Evolutionary conservation across 1,284 basidiomycete genomes (phyloP), one percentile per base, ranked within the genome.

Genomic region (Puccinia novopanici): DNA sequence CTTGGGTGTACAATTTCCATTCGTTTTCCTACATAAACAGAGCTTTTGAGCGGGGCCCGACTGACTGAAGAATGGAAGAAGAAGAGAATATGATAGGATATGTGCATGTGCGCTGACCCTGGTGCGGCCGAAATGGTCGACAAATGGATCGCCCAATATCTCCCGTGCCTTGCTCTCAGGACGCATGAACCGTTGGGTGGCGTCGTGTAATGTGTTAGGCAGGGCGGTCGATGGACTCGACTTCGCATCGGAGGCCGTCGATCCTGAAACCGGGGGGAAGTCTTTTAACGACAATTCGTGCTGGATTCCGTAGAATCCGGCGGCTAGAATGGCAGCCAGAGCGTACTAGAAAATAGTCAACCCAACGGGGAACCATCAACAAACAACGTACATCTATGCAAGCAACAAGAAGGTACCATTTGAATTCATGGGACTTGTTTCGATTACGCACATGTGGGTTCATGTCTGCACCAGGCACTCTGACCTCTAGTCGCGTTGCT

Each of bases 381-480:
- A 27, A 65, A n/a, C 13, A 15, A 40, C 63, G 42, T 6, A 22
- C n/a, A 40, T 9, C 42, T 42, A 10, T 0, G 63, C 17, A 17
- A n/a, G n/a, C n/a, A n/a, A n/a, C n/a, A n/a, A n/a, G n/a, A n/a
- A n/a, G n/a, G n/a, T n/a, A n/a, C 30, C 1, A 76, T 15, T 8
- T 34, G 22, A 10, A 42, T 15, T 5, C 24, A 17, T 72, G 4
- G 27, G 54, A 27, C 22, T 1, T 34, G 34, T 73, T 6, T 75
- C n/a, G 57, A 12, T 24, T 40, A 70, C 78, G 71, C 57, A 80
- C 78, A 42, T 80, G 78, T 37, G 78, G 78, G 24, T 80, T 80
- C 78, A 80, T 80, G 45, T 80, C 78, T 40, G 78, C 78, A 9
- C 78, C 78, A 8, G 78, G 78, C 22, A 80, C 70, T 30, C 78